Conservation (phyloP, 208 protist species). For the Acanthamoeba lugdunensis region DNA sequence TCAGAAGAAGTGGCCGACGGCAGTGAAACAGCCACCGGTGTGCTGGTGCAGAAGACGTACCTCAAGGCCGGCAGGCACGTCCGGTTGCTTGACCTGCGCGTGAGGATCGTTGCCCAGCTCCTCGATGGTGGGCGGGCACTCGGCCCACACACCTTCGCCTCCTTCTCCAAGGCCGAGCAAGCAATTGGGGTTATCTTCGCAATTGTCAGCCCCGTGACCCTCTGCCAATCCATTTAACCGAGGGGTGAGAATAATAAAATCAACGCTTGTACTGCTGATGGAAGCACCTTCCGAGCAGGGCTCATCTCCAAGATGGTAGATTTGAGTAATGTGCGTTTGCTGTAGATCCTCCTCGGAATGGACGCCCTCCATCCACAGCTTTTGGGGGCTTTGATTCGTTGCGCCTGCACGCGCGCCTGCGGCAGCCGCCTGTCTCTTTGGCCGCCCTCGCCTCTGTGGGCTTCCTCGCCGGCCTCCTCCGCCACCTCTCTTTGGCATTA, state of each 20-base stretch:
- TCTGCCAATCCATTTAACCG: slow-evolving; percentile 13
- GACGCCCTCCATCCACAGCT: slow-evolving; percentile 49
- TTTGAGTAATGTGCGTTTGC: neutral
- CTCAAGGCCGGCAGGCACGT: slow-evolving; percentile 43
- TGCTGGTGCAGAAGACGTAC: neutral
- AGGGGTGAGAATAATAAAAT: neutral
- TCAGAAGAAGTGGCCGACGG: neutral
- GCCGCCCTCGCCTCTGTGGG: neutral
- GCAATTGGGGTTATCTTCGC: slow-evolving; percentile 65
- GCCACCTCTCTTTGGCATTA: slow-evolving; percentile 26
- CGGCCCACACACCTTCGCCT: slow-evolving; percentile 64
- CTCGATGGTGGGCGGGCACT: slow-evolving; percentile 22
- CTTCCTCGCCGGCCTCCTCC: neutral
- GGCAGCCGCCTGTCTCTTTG: neutral
- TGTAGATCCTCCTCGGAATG: slow-evolving; percentile 40
- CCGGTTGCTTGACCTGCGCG: neutral
- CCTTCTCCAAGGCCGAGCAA: slow-evolving; percentile 23
- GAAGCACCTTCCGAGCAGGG: slow-evolving; percentile 4
- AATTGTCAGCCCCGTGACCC: slow-evolving; percentile 21
- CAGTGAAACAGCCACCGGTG: neutral
- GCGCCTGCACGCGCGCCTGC: neutral
- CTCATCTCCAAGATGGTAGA: slow-evolving; percentile 8
- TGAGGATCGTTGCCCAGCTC: slow-evolving; percentile 41
- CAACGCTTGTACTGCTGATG: neutral
- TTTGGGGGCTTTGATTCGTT: neutral